phyloP scores from a whole-genome alignment of 345 rosid genomes.

The Pistacia vera region DNA sequence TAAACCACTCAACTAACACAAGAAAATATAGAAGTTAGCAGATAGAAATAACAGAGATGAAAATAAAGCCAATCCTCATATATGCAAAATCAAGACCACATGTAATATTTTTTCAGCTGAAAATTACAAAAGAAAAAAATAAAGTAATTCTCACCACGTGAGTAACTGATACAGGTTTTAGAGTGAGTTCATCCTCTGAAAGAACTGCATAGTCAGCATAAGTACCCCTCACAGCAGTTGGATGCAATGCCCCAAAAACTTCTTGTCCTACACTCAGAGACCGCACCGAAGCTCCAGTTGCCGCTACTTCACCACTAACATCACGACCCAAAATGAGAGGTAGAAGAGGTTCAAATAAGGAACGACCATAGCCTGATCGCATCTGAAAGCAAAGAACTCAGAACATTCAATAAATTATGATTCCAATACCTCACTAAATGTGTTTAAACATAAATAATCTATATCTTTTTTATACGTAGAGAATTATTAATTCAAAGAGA shows the following conservation, averaged over 20 bases:
- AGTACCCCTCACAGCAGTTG: slow-evolving; percentile 95
- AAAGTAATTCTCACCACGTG: slow-evolving; percentile 58
- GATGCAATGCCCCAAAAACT: slow-evolving; percentile 97
- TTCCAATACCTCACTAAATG: slow-evolving; percentile 3
- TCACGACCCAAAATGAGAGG: slow-evolving; percentile 95
- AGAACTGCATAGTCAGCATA: slow-evolving; percentile 84
- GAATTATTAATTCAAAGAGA: not conserved
- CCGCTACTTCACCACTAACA: slow-evolving; percentile 90
- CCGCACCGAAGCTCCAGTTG: slow-evolving; percentile 67
- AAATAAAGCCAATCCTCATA: not conserved
- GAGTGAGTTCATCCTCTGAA: slow-evolving; percentile 74
- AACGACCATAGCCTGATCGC: slow-evolving; percentile 97
- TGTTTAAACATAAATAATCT: not conserved
- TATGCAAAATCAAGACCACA: not conserved
- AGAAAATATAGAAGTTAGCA: not conserved
- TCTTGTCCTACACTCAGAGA: slow-evolving; percentile 72
- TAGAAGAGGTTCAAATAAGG: slow-evolving; percentile 80
- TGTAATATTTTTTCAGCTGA: not conserved
- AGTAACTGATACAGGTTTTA: slow-evolving; percentile 69
- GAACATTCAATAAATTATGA: slow-evolving; percentile 12
- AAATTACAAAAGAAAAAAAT: not conserved
- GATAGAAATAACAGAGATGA: not conserved
- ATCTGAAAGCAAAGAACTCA: slow-evolving; percentile 47
- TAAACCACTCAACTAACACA: not conserved
- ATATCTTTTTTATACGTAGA: not conserved